Conservation (phyloP, 352 stramenopile species). For the Globisporangium perplexum region DNA sequence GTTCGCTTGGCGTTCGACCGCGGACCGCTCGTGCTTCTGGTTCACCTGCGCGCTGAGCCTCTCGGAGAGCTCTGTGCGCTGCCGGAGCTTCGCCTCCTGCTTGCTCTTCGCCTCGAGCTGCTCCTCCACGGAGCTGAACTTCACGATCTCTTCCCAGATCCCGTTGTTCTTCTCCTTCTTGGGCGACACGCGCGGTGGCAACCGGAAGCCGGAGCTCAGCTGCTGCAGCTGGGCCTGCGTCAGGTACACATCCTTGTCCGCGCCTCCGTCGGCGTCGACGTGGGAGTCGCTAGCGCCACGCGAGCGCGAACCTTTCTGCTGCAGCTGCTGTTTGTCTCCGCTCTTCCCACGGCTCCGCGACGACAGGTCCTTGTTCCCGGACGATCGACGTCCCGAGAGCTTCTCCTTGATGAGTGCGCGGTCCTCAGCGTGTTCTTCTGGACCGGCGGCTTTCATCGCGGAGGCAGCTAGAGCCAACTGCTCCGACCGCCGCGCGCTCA, state of each 20-base stretch:
- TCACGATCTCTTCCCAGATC: conserved; percentile 83
- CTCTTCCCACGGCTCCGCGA: conserved; percentile 5
- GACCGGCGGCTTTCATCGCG: neutral
- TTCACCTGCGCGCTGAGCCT: conserved; percentile 52
- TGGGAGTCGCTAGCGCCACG: neutral
- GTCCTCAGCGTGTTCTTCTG: neutral
- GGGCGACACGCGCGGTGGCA: conserved; percentile 54
- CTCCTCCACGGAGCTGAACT: conserved; percentile 71
- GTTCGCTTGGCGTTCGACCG: conserved; percentile 35
- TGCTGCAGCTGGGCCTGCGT: conserved; percentile 70
- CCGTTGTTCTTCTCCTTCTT: conserved; percentile 75
- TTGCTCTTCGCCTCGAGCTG: conserved; percentile 44
- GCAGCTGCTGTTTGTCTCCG: conserved; percentile 8
- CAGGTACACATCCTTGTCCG: conserved; percentile 54
- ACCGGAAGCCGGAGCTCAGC: conserved; percentile 51
- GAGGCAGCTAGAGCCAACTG: conserved; percentile 22
- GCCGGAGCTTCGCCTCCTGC: conserved; percentile 20
- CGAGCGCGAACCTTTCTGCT: neutral
- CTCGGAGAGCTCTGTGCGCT: conserved; percentile 30
- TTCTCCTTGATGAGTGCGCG: conserved; percentile 3
- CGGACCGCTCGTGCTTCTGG: conserved; percentile 26
- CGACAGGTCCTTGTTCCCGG: conserved; percentile 18
- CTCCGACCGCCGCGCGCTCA: conserved; percentile 28
- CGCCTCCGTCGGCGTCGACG: neutral
- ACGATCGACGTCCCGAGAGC: conserved; percentile 15